A percentile compares a stretch with the other conserved stretches of the same genome.
Conservation (phyloP, 2,329 filamentous ascomycete species). For the Parascedosporium putredinis region DNA sequence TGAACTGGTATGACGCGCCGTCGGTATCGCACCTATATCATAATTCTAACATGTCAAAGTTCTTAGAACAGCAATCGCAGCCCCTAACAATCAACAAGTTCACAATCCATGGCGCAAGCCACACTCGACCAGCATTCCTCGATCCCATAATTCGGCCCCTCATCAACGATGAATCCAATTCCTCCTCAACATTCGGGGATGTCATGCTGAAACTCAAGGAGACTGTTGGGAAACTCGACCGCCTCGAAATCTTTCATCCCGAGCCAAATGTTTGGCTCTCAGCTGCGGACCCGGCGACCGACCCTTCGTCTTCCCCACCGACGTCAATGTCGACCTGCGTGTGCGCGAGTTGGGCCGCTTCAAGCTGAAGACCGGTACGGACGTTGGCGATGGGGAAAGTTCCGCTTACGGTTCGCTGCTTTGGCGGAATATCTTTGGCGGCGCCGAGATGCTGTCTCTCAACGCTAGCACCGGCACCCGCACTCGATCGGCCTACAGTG, state of each 20-base stretch:
- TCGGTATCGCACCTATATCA: not conserved
- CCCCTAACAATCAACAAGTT: constrained; percentile 83
- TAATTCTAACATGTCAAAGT: constrained; percentile 36
- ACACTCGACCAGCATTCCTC: constrained; percentile 78
- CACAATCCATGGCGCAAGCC: constrained; percentile 68
- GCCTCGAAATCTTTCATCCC: constrained; percentile 80
- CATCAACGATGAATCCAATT: constrained; percentile 55
- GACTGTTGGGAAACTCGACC: constrained; percentile 58
- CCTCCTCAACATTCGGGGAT: constrained; percentile 68
- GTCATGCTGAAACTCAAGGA: constrained; percentile 62
- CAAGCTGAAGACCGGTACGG: constrained; percentile 86
- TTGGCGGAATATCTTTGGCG: constrained; percentile 87
- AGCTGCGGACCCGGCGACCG: constrained; percentile 52
- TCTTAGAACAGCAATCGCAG: constrained; percentile 72
- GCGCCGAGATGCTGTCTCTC: constrained; percentile 78
- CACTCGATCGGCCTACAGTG: constrained; percentile 84
- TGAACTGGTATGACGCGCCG: constrained; percentile 9
- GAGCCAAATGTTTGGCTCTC: constrained; percentile 76
- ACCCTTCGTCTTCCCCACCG: constrained; percentile 63
- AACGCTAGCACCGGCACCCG: constrained; percentile 84
- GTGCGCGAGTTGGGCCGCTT: constrained; percentile 75
- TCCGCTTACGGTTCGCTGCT: constrained; percentile 83
- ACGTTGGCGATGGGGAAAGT: constrained; percentile 86
- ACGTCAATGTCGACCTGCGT: constrained; percentile 74
- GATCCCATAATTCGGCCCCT: constrained; percentile 71